Percentiles rank a stretch among this genome's conserved stretches.
These are phyloP conservation scores for Alternaria sp. DNA, from an alignment of 2,329 filamentous ascomycete species.

Conservation along the genomic window DNA sequence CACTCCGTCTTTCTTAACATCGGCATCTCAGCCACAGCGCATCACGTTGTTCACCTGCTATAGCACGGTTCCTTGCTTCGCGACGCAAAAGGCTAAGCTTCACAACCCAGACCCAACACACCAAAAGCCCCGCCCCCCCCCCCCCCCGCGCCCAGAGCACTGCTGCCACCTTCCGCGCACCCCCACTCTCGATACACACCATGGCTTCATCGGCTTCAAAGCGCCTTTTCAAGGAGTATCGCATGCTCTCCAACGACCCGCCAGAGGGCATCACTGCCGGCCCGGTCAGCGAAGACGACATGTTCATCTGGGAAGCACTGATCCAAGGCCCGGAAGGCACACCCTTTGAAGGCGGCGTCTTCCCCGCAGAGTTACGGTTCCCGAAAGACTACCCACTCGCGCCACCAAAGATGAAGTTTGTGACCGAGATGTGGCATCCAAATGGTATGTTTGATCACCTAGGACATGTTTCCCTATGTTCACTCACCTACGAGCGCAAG, in stretches of 20 bases:
- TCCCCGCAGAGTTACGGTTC: slow-evolving; percentile 84
- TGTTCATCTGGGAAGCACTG: slow-evolving; percentile 94
- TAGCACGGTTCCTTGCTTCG: not conserved
- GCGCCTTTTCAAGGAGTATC: slow-evolving; percentile 96
- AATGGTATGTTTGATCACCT: slow-evolving; percentile 67
- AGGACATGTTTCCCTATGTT: not conserved
- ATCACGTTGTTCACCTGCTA: not conserved
- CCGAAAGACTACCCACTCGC: slow-evolving; percentile 85
- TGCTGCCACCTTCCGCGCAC: not conserved
- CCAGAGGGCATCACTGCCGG: slow-evolving; percentile 98
- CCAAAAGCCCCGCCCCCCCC: not conserved
- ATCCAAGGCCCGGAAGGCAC: slow-evolving; percentile 96
- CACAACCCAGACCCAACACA: not conserved
- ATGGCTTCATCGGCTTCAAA: slow-evolving; percentile 68
- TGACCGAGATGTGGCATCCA: slow-evolving; percentile 87
- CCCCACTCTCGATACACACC: not conserved
- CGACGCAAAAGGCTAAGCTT: not conserved
- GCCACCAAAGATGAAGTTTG: slow-evolving; percentile 89
- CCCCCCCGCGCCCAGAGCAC: not conserved
- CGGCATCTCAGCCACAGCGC: not conserved
- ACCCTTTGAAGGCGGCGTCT: slow-evolving; percentile 94
- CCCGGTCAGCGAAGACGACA: slow-evolving; percentile 90
- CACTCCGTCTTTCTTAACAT: not conserved
- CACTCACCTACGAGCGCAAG: not conserved
- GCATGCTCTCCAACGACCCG: slow-evolving; percentile 88